A percentile compares a stretch with the other conserved stretches of the same genome.
Evolutionary conservation across 2,329 filamentous ascomycete genomes (phyloP).

Genomic region (Fusarium subtropicale): DNA sequence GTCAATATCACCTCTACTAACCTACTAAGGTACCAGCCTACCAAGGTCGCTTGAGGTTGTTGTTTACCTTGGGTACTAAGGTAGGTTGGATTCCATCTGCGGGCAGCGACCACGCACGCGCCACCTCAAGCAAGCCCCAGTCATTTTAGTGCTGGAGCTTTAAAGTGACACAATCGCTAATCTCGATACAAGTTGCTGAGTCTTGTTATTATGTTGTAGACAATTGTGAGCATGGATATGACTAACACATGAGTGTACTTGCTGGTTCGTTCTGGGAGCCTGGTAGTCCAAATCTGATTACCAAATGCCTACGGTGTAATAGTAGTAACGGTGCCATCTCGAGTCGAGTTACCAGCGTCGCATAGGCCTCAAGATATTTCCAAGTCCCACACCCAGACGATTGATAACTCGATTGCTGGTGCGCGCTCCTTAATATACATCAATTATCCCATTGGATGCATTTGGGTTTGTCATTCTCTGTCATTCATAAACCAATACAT

Average conservation of each 20-base stretch:
- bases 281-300: neutral
- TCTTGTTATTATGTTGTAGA: neutral
- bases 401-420: neutral
- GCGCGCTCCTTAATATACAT: neutral
- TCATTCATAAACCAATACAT: neutral
- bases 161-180: constrained; percentile 13
- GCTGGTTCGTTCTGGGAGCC: neutral
- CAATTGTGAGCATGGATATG: neutral
- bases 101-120: constrained; percentile 35
- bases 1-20: neutral
- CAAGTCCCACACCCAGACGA: neutral
- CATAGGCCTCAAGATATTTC: neutral
- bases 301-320: too few relatives aligned
- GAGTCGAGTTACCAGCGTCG: neutral
- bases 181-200: neutral
- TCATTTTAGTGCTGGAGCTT: constrained; percentile 20
- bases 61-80: neutral
- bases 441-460: neutral
- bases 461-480: neutral
- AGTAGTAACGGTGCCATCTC: neutral
- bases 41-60: constrained; percentile 21
- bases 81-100: constrained; percentile 2
- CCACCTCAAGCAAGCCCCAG: constrained; percentile 20
- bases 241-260: neutral
- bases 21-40: neutral